These are phyloP conservation scores for Camelina laxa DNA, from an alignment of 345 rosid genomes.

Conservation along the genomic window DNA sequence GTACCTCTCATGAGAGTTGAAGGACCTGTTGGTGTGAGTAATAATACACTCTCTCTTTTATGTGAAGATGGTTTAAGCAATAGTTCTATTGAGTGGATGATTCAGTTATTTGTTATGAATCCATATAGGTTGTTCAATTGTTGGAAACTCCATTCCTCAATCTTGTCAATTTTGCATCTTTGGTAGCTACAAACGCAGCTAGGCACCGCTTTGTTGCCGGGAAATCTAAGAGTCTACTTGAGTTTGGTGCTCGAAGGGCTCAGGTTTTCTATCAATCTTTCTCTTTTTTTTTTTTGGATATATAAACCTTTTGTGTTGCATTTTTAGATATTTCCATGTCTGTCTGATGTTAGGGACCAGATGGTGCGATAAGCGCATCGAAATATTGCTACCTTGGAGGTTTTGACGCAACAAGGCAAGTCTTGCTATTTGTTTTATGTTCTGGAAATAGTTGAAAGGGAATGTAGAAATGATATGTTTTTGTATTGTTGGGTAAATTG, in stretches of 20 bases:
- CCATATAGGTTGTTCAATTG: conserved; percentile 80
- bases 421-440: background rate
- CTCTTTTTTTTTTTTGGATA: too few relatives aligned
- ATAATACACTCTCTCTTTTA: background rate
- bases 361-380: conserved; percentile 92
- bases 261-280: conserved; percentile 57
- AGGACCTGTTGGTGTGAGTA: conserved; percentile 95
- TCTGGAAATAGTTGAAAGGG: background rate
- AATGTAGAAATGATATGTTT: background rate
- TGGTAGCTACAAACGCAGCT: conserved; percentile 95
- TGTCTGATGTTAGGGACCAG: conserved; percentile 99
- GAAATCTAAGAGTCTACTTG: conserved; percentile 75
- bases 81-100: conserved; percentile 13
- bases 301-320: too few relatives aligned
- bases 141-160: conserved; percentile 91
- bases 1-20: conserved; percentile 92
- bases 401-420: conserved; percentile 95
- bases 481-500: background rate
- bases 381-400: conserved; percentile 96
- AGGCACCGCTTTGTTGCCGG: conserved; percentile 96
- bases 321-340: too few relatives aligned
- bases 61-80: background rate
- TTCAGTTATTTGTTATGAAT: background rate
- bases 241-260: conserved; percentile 94
- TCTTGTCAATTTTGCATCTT: conserved; percentile 85